Conservation (phyloP, 2,329 filamentous ascomycete species). For the Curvularia hawaiiensis region DNA sequence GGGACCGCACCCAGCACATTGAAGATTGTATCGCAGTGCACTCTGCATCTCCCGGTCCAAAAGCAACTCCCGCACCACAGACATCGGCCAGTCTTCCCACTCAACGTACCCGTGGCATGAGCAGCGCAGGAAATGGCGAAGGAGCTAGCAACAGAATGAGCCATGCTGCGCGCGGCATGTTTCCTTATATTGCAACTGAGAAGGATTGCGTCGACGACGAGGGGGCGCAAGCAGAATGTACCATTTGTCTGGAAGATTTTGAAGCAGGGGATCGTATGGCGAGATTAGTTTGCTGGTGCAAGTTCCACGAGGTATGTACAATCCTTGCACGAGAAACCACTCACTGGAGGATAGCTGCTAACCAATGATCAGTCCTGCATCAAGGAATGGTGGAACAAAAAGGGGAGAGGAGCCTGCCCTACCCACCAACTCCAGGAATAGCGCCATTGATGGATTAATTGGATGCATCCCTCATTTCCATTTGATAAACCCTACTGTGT, state of each 20-base stretch:
- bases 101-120: conserved; percentile 43
- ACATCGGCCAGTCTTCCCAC: conserved; percentile 36
- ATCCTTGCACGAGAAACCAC: neutral
- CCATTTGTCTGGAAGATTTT: conserved; percentile 70
- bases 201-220: conserved; percentile 66
- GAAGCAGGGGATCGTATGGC: conserved; percentile 64
- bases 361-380: conserved; percentile 56
- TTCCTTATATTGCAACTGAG: conserved; percentile 63
- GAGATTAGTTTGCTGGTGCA: conserved; percentile 66
- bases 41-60: conserved; percentile 31
- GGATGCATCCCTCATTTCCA: neutral
- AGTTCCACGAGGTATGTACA: conserved; percentile 60
- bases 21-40: conserved; percentile 48
- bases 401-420: conserved; percentile 62
- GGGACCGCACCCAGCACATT: conserved; percentile 52
- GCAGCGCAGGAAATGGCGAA: conserved; percentile 32
- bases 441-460: neutral
- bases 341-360: neutral
- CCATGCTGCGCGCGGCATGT: conserved; percentile 49
- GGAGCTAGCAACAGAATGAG: conserved; percentile 35
- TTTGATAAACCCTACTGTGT: neutral
- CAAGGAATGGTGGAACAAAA: conserved; percentile 63
- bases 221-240: conserved; percentile 60
- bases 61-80: conserved; percentile 17
- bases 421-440: conserved; percentile 59